These are phyloP conservation scores for Claviceps capensis DNA, from an alignment of 2,329 filamentous ascomycete species.

Conservation along the genomic window DNA sequence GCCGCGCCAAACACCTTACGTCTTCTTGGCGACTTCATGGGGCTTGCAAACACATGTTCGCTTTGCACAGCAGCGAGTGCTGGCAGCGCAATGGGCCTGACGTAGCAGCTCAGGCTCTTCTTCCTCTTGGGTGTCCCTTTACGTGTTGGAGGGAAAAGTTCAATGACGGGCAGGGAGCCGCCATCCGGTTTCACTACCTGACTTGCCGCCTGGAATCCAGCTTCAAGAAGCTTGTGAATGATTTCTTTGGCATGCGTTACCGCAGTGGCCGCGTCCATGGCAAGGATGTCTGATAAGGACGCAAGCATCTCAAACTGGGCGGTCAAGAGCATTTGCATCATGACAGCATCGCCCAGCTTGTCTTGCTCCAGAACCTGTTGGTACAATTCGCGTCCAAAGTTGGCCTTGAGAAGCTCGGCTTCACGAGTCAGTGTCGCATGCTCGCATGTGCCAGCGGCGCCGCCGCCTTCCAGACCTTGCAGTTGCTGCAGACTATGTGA, in stretches of 20 bases:
- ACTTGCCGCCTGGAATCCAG: conserved; percentile 58
- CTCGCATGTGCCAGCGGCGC: conserved; percentile 40
- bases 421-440: conserved; percentile 63
- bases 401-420: conserved; percentile 71
- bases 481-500: conserved; percentile 75
- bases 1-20: conserved; percentile 47
- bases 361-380: conserved; percentile 72
- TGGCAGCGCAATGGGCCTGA: conserved; percentile 32
- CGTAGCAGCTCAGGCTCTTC: conserved; percentile 30
- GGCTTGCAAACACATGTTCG: conserved; percentile 25
- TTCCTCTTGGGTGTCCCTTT: conserved; percentile 67
- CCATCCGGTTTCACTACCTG: conserved; percentile 85
- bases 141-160: conserved; percentile 57
- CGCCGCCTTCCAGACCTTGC: conserved; percentile 32
- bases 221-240: conserved; percentile 64
- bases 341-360: conserved; percentile 60
- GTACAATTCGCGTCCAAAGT: conserved; percentile 68
- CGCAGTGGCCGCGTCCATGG: conserved; percentile 73
- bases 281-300: conserved; percentile 66
- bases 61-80: conserved; percentile 22
- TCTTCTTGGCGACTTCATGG: conserved; percentile 67
- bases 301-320: conserved; percentile 87
- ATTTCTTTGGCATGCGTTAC: conserved; percentile 65
- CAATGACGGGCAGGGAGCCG: conserved; percentile 40
- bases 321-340: conserved; percentile 70